Conservation (phyloP, 192 early-diverging fungal species). For the Pecoramyces ruminantium region DNA sequence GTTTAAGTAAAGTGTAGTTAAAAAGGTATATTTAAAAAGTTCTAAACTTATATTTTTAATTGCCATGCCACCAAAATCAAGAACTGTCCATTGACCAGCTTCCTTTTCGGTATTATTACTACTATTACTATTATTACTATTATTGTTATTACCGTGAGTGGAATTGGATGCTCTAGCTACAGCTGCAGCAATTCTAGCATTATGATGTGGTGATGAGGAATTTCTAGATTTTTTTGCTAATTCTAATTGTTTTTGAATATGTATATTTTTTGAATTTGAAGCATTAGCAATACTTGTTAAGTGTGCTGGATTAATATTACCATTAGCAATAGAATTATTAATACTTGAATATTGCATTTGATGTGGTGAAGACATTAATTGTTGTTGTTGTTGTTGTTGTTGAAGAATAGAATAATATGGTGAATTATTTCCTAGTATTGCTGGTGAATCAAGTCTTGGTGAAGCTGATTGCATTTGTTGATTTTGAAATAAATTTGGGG, state of each 20-base stretch:
- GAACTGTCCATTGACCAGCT: slow-evolving; percentile 55
- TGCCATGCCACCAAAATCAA: slow-evolving; percentile 93
- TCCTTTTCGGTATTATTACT: background rate
- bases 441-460: background rate
- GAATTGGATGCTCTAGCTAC: slow-evolving; percentile 43
- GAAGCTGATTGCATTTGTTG: background rate
- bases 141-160: slow-evolving; percentile 21
- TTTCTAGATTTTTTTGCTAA: slow-evolving; percentile 55
- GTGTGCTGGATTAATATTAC: background rate
- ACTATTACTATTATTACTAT: slow-evolving; percentile 8
- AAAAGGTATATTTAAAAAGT: slow-evolving; percentile 67
- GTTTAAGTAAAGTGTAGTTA: slow-evolving; percentile 86
- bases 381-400: background rate
- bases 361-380: background rate
- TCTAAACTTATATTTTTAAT: slow-evolving; percentile 59
- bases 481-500: background rate
- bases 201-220: slow-evolving; percentile 67
- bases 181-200: slow-evolving; percentile 74
- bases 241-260: slow-evolving; percentile 59
- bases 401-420: background rate
- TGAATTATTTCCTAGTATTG: background rate
- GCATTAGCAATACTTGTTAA: background rate
- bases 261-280: slow-evolving; percentile 5
- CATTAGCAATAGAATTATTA: background rate
- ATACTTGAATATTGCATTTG: background rate